phyloP scores from a whole-genome alignment of 1,139 yeast species.

The Suzukiozyma palmioleophila region DNA sequence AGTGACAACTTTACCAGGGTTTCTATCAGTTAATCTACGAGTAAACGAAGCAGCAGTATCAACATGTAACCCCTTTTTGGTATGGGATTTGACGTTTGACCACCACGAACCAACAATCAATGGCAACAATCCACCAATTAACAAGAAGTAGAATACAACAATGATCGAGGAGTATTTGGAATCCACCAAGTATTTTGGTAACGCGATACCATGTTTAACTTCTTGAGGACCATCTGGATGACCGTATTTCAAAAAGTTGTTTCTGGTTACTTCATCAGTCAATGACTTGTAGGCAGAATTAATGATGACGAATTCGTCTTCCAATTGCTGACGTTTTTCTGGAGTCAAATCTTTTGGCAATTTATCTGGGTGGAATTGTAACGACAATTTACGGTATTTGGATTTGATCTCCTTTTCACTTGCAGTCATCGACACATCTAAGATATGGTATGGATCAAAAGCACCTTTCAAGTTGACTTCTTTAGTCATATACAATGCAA shows the following conservation, averaged over 20 bases:
- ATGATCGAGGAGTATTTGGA: conserved; percentile 71
- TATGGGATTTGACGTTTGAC: conserved; percentile 74
- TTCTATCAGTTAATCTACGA: conserved; percentile 61
- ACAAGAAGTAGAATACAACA: conserved; percentile 57
- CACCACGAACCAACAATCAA: conserved; percentile 84
- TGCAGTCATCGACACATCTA: conserved; percentile 69
- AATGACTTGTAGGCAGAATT: conserved; percentile 92
- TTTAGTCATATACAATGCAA: conserved; percentile 47
- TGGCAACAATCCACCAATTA: conserved; percentile 80
- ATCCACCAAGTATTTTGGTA: conserved; percentile 88
- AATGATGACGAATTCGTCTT: conserved; percentile 73
- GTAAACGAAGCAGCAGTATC: conserved; percentile 75
- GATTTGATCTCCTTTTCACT: conserved; percentile 73
- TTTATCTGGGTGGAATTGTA: conserved; percentile 93
- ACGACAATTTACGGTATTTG: conserved; percentile 78
- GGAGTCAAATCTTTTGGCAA: conserved; percentile 64
- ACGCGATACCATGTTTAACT: conserved; percentile 91
- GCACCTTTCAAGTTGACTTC: conserved; percentile 41
- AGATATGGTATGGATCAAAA: conserved; percentile 88
- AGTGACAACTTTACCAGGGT: conserved; percentile 70
- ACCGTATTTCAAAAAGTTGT: conserved; percentile 82
- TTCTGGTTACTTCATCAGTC: conserved; percentile 83
- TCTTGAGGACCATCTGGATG: conserved; percentile 98
- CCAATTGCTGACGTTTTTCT: conserved; percentile 54
- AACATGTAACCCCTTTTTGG: conserved; percentile 79